These are phyloP conservation scores for Apium graveolens DNA, from an alignment of 129 eudicot genomes.

Conservation along the genomic window DNA sequence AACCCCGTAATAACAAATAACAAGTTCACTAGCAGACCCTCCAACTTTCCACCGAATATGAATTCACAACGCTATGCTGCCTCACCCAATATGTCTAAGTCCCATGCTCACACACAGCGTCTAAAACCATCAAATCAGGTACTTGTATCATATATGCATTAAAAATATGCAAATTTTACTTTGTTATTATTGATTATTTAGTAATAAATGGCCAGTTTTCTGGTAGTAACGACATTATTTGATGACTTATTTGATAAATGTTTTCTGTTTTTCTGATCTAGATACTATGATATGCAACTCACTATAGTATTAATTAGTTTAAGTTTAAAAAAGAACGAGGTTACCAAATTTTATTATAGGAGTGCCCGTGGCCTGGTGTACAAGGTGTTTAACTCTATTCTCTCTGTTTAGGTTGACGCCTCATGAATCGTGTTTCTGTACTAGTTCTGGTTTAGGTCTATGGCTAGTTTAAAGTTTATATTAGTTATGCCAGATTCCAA, in stretches of 20 bases:
- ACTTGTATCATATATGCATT: not conserved
- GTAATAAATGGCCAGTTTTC: not conserved
- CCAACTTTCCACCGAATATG: constrained; percentile 31
- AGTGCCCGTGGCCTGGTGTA: not conserved
- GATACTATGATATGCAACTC: not conserved
- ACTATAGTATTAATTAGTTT: not conserved
- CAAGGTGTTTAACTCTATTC: not conserved
- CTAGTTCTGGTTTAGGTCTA: not conserved
- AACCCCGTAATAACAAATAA: constrained; percentile 30
- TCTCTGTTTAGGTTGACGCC: not conserved
- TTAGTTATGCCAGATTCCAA: not conserved
- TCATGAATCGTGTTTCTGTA: not conserved
- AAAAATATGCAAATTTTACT: not conserved
- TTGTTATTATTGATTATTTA: not conserved
- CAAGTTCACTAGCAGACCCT: constrained; percentile 18
- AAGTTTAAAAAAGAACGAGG: not conserved
- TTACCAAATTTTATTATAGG: not conserved
- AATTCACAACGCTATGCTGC: constrained; percentile 32
- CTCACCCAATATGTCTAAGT: constrained; percentile 33
- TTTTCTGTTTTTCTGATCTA: not conserved
- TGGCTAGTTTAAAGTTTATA: not conserved
- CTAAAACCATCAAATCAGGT: constrained; percentile 53
- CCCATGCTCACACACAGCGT: constrained; percentile 37
- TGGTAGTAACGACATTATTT: not conserved
- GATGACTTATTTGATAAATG: not conserved